Conservation (phyloP, 1,284 basidiomycete genomes). For the Takashimella koratensis region DNA sequence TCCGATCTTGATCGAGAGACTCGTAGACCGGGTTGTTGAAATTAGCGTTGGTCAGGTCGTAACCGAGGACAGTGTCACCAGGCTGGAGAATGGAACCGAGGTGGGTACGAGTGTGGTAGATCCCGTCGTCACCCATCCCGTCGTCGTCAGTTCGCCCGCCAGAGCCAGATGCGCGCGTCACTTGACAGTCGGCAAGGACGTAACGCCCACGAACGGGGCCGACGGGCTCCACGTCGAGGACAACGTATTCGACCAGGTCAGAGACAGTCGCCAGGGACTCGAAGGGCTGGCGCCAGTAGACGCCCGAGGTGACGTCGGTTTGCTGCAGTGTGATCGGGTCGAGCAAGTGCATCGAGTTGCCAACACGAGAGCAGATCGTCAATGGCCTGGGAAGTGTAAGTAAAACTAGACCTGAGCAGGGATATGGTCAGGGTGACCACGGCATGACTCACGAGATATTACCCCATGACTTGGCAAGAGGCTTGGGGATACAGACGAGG, state of each 20-base stretch:
- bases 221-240: constrained; percentile 89
- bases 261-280: constrained; percentile 73
- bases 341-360: constrained; percentile 84
- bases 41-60: constrained; percentile 82
- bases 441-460: constrained; percentile 63
- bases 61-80: constrained; percentile 89
- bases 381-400: constrained; percentile 56
- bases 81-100: constrained; percentile 92
- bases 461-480: constrained; percentile 73
- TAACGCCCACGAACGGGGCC: constrained; percentile 66
- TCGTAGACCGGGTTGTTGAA: constrained; percentile 90
- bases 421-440: neutral
- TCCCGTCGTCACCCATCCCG: constrained; percentile 60
- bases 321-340: constrained; percentile 83
- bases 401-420: neutral
- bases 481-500: constrained; percentile 80
- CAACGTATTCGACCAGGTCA: constrained; percentile 90
- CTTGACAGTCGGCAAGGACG: constrained; percentile 89
- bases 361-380: constrained; percentile 82
- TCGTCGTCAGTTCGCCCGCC: constrained; percentile 45
- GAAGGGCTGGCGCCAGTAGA: constrained; percentile 91
- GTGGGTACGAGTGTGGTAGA: constrained; percentile 94
- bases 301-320: constrained; percentile 72
- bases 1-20: constrained; percentile 63
- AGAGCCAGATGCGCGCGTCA: constrained; percentile 71